A percentile compares a stretch with the other conserved stretches of the same genome.
phyloP scores from a whole-genome alignment of 2,329 filamentous ascomycete genomes.

The Cladosporium sp. region DNA sequence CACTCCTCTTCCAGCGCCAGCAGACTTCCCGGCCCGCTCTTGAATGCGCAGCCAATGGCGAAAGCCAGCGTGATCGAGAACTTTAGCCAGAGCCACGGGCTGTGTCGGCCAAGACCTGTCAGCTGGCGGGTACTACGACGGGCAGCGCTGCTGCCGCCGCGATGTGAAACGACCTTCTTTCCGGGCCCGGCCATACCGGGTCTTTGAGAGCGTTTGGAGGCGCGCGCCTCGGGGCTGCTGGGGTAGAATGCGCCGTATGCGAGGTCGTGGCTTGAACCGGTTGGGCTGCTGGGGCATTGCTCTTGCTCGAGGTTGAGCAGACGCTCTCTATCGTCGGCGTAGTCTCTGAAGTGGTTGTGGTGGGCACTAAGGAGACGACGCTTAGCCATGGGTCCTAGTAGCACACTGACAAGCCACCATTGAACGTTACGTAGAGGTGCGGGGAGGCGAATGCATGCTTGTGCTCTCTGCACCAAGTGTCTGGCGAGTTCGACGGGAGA shows the following conservation, averaged over 20 bases:
- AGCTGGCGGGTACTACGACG: background rate
- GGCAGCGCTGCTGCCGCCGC: background rate
- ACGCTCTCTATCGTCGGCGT: constrained; percentile 6
- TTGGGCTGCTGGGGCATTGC: background rate
- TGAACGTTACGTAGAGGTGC: constrained; percentile 34
- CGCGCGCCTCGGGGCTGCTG: background rate
- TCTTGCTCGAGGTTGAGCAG: constrained; percentile 7
- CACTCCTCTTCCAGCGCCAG: constrained; percentile 23
- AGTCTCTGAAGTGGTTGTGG: constrained; percentile 1
- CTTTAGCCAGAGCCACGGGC: constrained; percentile 47
- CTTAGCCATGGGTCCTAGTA: constrained; percentile 39
- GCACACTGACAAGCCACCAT: constrained; percentile 37
- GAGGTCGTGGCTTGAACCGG: constrained; percentile 16
- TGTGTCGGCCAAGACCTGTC: constrained; percentile 25
- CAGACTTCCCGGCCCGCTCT: constrained; percentile 46
- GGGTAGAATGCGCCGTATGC: constrained; percentile 30
- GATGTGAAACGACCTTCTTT: constrained; percentile 24
- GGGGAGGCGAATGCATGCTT: constrained; percentile 31
- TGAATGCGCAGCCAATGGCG: constrained; percentile 50
- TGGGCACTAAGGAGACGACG: constrained; percentile 26
- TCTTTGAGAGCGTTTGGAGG: constrained; percentile 22
- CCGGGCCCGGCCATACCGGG: constrained; percentile 28
- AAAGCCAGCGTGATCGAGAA: constrained; percentile 50
- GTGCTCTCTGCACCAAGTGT: constrained; percentile 33
- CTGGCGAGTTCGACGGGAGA: constrained; percentile 34